A percentile compares a stretch with the other conserved stretches of the same genome.
These are phyloP conservation scores for Xylaria sp. DNA, from an alignment of 2,329 filamentous ascomycete species.

Conservation along the genomic window DNA sequence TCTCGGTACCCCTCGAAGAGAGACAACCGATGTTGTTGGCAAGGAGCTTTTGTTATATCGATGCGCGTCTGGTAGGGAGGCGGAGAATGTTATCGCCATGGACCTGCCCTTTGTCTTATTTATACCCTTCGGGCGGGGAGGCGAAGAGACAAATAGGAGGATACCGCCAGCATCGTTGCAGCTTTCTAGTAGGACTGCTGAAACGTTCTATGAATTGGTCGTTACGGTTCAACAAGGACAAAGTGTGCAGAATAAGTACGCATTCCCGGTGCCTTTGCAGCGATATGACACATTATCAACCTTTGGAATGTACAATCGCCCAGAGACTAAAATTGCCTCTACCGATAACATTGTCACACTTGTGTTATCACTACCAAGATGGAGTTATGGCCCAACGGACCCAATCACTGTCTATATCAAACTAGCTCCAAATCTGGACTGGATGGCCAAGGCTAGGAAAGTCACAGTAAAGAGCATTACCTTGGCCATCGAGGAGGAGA, in stretches of 20 bases:
- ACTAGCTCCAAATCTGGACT: slow-evolving; percentile 89
- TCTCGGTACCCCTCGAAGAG: slow-evolving; percentile 87
- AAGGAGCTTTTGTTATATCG: slow-evolving; percentile 95
- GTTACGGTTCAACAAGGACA: slow-evolving; percentile 94
- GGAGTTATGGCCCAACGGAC: slow-evolving; percentile 96
- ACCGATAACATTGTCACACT: slow-evolving; percentile 92
- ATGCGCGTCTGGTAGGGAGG: slow-evolving; percentile 83
- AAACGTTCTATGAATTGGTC: slow-evolving; percentile 96
- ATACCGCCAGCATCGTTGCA: slow-evolving; percentile 94
- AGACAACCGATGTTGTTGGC: slow-evolving; percentile 90
- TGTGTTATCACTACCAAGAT: slow-evolving; percentile 89
- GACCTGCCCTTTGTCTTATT: slow-evolving; percentile 97
- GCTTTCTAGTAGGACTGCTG: slow-evolving; percentile 89
- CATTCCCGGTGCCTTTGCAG: slow-evolving; percentile 88
- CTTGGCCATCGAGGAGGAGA: slow-evolving; percentile 93
- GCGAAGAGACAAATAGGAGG: slow-evolving; percentile 87
- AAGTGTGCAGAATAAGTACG: slow-evolving; percentile 86
- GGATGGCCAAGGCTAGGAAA: slow-evolving; percentile 87
- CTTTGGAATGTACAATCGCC: slow-evolving; percentile 99
- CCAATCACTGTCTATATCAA: slow-evolving; percentile 97
- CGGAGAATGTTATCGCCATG: slow-evolving; percentile 92
- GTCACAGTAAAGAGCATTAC: slow-evolving; percentile 96
- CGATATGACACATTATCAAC: slow-evolving; percentile 97
- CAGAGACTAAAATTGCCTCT: slow-evolving; percentile 85
- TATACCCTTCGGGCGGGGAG: slow-evolving; percentile 92